Base-by-base conservation (phyloP, 495 filamentous ascomycete species). In the Bacidia rubella region DNA sequence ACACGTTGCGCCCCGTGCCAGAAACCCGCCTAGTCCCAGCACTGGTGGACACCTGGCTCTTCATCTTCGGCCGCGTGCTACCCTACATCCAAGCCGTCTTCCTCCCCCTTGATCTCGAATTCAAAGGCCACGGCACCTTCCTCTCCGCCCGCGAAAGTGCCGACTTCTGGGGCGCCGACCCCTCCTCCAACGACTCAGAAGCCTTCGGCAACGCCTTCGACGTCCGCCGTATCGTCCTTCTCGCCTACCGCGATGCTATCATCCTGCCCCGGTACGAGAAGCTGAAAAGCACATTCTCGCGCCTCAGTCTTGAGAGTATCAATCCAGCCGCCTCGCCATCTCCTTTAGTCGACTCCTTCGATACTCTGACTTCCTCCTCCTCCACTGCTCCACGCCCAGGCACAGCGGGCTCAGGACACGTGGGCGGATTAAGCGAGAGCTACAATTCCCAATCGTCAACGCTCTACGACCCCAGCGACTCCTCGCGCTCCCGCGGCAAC, bases 41-140 rank as follows among this genome's bases (percentile, higher is more conserved):
- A 57, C 74, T 99, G 1, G 90, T 95, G 5, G 87, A 95, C 59
- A 79, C 94, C 59, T 99, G 93, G 93, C 77, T 90, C 38, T 75
- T 90, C 41, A 85, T 93, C 1, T 96, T 95, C 60, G 86, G 86
- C 7, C 86, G 74, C 19, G 85, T 97, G 44, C 68, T 97, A 11
- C 93, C 93, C 0, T 99, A 94, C 63, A 82, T 97, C 53, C 93
- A 99, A 70, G 90, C 90, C 0, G 90, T 95, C 3, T 95, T 99
- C 64, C 73, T 99, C 2, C 93, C 92, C 0, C 70, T 99, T 11
- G 92, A 99, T 60, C 79, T 90, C 12, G 93, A 99, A 61, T 95
- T 98, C 66, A 83, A 86, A 51, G 90, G 92, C 26, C 74, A 73
- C 39, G 92, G 92, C 3, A 70, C 80, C 0, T 65, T 95, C 53